Percentiles rank a stretch among this genome's conserved stretches.
Conservation (phyloP, 2,329 filamentous ascomycete genomes). For the Hymenoscyphus occultus region DNA sequence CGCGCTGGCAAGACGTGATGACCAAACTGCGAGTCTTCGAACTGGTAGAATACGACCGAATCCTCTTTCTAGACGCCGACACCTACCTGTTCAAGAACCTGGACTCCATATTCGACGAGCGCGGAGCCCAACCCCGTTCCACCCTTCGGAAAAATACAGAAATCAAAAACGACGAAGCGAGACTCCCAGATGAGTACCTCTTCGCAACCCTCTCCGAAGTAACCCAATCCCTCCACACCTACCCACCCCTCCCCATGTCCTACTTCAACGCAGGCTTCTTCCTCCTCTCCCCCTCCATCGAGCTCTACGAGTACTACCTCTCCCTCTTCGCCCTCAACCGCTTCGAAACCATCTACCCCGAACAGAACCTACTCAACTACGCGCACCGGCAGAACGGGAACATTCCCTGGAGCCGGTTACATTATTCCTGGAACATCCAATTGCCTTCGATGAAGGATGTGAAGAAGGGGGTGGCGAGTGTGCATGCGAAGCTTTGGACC, state of each 20-base stretch:
- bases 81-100: conserved; percentile 34
- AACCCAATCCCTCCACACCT: conserved; percentile 36
- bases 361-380: conserved; percentile 46
- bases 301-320: conserved; percentile 41
- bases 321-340: conserved; percentile 38
- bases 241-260: conserved; percentile 37
- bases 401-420: conserved; percentile 43
- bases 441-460: conserved; percentile 39
- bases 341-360: conserved; percentile 41
- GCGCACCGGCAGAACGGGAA: conserved; percentile 40
- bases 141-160: no score
- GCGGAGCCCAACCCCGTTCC: conserved; percentile 8
- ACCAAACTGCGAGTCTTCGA: conserved; percentile 38
- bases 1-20: conserved; percentile 33
- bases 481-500: conserved; percentile 42
- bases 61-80: conserved; percentile 40
- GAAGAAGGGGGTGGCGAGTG: conserved; percentile 35
- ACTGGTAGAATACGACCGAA: conserved; percentile 36
- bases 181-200: conserved; percentile 37
- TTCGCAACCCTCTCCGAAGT: conserved; percentile 39
- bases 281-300: conserved; percentile 39
- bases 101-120: conserved; percentile 38
- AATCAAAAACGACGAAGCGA: conserved; percentile 32
- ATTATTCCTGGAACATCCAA: conserved; percentile 42
- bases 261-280: conserved; percentile 44